Evolutionary conservation across 257 asterid genomes (phyloP).

Genomic region (Solanum verrucosum): DNA sequence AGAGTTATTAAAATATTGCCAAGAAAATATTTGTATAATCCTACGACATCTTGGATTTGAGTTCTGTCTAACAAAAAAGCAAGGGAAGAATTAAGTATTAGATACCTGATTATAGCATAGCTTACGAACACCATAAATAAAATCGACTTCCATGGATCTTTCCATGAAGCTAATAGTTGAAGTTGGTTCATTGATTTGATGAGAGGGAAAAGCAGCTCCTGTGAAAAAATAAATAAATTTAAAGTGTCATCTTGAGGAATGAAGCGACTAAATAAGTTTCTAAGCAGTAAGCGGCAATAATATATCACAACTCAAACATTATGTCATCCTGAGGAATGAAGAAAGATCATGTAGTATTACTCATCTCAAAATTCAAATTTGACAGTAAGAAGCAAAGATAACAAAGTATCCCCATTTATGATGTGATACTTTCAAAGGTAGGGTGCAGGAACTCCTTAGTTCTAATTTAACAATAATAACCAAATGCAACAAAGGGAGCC

Average conservation of each 20-base stretch:
- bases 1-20: not conserved
- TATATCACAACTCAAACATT: not conserved
- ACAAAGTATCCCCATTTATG: not conserved
- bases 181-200: conserved; percentile 29
- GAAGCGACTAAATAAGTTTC: not conserved
- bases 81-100: not conserved
- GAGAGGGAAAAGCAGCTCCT: conserved; percentile 81
- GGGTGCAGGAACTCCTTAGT: not conserved
- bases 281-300: not conserved
- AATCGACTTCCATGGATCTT: conserved; percentile 61
- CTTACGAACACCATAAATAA: conserved; percentile 45
- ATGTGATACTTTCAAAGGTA: not conserved
- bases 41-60: not conserved
- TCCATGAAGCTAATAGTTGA: conserved; percentile 65
- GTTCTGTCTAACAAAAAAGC: not conserved
- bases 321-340: not conserved
- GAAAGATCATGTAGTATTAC: not conserved
- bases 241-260: conserved; percentile 4
- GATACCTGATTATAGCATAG: conserved; percentile 50
- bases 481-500: not conserved
- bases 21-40: not conserved
- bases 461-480: not conserved
- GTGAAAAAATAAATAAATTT: not conserved
- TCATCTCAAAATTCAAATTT: not conserved
- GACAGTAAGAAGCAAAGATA: not conserved